A percentile compares a stretch with the other conserved stretches of the same genome.
Conservation (phyloP, 225 moss, liverwort and hornwort genomes). For the Bryum argenteum region DNA sequence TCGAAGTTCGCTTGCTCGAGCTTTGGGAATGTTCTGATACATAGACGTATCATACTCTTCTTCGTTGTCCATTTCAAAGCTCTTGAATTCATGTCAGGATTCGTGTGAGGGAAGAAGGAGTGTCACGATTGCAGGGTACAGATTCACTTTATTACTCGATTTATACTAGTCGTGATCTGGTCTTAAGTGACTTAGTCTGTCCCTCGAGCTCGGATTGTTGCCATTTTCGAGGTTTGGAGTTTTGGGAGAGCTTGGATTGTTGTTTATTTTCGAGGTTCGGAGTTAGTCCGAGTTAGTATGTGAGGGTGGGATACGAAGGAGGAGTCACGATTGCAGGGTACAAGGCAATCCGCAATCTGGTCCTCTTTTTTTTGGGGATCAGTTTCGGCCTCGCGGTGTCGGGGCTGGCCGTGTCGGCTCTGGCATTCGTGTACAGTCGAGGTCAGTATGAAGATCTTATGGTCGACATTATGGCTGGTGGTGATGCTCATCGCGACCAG, state of each 20-base stretch:
- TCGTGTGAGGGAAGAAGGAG: no score
- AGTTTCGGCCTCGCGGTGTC: conserved; percentile 27
- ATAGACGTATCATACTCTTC: no score
- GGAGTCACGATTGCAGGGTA: conserved; percentile 31
- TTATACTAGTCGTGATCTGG: background rate
- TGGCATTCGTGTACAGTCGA: conserved; percentile 14
- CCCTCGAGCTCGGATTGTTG: background rate
- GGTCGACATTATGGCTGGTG: conserved; percentile 7
- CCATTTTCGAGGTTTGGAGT: background rate
- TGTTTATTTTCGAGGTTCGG: background rate
- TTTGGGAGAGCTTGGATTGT: background rate
- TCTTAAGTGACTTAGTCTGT: background rate
- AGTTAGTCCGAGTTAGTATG: background rate
- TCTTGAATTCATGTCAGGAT: no score
- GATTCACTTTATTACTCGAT: no score
- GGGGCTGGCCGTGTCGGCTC: conserved; percentile 18
- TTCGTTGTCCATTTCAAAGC: no score
- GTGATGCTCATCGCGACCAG: background rate
- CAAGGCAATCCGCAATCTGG: conserved; percentile 16
- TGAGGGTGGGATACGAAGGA: background rate
- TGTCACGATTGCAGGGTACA: no score
- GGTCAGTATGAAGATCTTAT: conserved; percentile 14
- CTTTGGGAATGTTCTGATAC: no score
- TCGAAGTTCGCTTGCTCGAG: no score
- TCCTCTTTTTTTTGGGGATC: conserved; percentile 35